Evolutionary conservation across 1,284 basidiomycete genomes (phyloP).

Genomic region (Macrocystidia cucumis): DNA sequence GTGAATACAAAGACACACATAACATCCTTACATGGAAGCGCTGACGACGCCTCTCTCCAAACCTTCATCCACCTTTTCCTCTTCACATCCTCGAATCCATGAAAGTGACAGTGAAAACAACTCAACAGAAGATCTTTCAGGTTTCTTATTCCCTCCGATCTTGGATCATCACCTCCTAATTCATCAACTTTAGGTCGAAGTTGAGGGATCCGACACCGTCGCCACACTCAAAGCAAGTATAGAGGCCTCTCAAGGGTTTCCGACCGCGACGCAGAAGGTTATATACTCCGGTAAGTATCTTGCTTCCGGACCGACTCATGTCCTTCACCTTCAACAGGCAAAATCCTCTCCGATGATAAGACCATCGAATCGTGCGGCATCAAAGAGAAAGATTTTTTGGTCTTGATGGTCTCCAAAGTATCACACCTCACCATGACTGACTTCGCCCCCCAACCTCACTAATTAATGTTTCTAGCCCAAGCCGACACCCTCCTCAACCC

Average conservation of each 20-base stretch:
- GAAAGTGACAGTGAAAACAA: slow-evolving; percentile 92
- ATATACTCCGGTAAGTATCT: slow-evolving; percentile 79
- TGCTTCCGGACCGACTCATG: slow-evolving; percentile 3
- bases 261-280: slow-evolving; percentile 79
- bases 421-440: slow-evolving; percentile 12
- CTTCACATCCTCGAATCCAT: slow-evolving; percentile 34
- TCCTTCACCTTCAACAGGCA: slow-evolving; percentile 46
- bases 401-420: slow-evolving; percentile 97
- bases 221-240: slow-evolving; percentile 85
- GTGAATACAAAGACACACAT: too few relatives aligned
- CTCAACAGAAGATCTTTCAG: slow-evolving; percentile 84
- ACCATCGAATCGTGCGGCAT: slow-evolving; percentile 85
- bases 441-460: not conserved
- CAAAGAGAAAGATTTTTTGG: slow-evolving; percentile 99
- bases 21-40: too few relatives aligned
- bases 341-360: slow-evolving; percentile 88
- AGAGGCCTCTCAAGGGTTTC: slow-evolving; percentile 66
- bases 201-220: slow-evolving; percentile 72
- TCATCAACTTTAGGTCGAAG: slow-evolving; percentile 58
- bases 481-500: slow-evolving; percentile 32
- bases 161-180: slow-evolving; percentile 2
- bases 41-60: too few relatives aligned
- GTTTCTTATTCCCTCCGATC: slow-evolving; percentile 24
- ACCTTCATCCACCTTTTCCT: too few relatives aligned
- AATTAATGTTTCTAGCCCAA: slow-evolving; percentile 39